Evolutionary conservation across 768 basidiomycete genomes (phyloP).

Genomic region (Tulasnella sp.): DNA sequence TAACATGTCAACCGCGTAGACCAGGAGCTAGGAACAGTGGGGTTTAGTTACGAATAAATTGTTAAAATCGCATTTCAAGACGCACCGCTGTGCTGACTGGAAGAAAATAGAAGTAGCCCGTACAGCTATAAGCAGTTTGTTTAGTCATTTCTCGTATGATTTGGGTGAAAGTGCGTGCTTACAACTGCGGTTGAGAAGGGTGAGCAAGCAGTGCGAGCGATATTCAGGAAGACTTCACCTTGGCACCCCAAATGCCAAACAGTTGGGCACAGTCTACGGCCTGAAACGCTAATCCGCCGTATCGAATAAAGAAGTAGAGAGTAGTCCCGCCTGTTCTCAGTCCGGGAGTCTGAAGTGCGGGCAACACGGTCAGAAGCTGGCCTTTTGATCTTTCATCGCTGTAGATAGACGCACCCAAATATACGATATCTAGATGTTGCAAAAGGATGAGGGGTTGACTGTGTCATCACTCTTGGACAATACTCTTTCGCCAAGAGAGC

Average conservation of each 20-base stretch:
- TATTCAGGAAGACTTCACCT: background rate
- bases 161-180: background rate
- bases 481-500: background rate
- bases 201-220: background rate
- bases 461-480: background rate
- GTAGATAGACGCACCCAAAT: background rate
- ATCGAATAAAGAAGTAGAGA: conserved; percentile 9
- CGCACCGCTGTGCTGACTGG: conserved; percentile 9
- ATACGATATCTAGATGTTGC: background rate
- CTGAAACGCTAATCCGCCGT: conserved; percentile 4
- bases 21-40: background rate
- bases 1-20: conserved; percentile 6
- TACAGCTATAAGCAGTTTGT: background rate
- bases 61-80: background rate
- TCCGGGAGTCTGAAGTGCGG: background rate
- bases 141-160: background rate
- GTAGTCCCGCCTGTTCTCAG: background rate
- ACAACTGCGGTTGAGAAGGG: background rate
- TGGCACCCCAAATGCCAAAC: background rate
- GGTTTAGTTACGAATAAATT: background rate
- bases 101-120: background rate
- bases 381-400: background rate
- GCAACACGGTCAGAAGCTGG: background rate
- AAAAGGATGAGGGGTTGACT: background rate
- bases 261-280: background rate